Evolutionary conservation across 1,284 basidiomycete genomes (phyloP), one percentile per base, ranked within the genome.

Genomic region (Lignosus rhinocerotis): DNA sequence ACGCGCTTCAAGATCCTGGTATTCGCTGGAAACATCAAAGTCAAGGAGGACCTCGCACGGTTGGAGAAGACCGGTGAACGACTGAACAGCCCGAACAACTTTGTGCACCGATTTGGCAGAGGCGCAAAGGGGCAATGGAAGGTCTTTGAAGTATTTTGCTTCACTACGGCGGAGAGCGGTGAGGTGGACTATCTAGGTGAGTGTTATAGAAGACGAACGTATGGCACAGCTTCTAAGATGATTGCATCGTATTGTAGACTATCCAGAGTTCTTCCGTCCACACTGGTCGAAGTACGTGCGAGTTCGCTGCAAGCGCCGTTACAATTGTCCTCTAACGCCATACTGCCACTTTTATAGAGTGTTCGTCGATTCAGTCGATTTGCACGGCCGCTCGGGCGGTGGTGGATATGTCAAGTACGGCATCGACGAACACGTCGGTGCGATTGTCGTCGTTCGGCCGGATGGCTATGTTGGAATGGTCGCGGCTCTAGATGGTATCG

Each of bases 401-500:
- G 66, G 64, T 12, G 74, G 71, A 6, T 82, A 85, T 61, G 70
- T 73, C 45, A 75, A 67, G 61, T 84, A 81, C 62, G 89, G 88
- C 0, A 77, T 90, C 39, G 73, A 76, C 47, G 4, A 65, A 75
- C n/a, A 70, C 72, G 17, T 30, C 3, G 90, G 89, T 25, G 85
- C 80, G 6, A 71, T 90, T 19, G 82, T 89, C 31, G 76, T 87
- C 33, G 82, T 90, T n/a, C 79, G 90, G 31, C 90, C 90, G 5
- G 90, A 92, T 65, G 89, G 88, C 9, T 91, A 90, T 60, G 81
- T 92, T 16, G 86, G 85, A 2, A 75, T 76, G 56, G 74, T 89
- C 21, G 75, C 76, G 0, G 78, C 85, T 0, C 69, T 89, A 42
- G 74, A 82, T 41, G 69, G 75, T 6, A 62, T 75, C 34, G 64